Evolutionary conservation across 208 protist genomes (phyloP).

Genomic region (Wallacemonas rigidus): DNA sequence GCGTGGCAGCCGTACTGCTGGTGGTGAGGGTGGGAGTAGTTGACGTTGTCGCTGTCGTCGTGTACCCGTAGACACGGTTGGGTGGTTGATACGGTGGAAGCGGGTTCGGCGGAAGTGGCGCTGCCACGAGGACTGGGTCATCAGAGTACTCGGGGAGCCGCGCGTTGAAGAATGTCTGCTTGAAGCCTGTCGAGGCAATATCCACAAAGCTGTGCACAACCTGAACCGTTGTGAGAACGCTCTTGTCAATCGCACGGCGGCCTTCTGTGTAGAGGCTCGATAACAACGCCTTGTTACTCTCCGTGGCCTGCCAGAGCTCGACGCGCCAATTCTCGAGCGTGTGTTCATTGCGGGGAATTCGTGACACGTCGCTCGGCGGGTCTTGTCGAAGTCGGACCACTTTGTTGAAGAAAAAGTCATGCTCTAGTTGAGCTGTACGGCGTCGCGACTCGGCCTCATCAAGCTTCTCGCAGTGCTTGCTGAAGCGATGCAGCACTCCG

Average conservation of each 20-base stretch:
- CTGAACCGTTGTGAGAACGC: conserved; percentile 55
- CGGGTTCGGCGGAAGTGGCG: conserved; percentile 52
- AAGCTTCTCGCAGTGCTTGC: conserved; percentile 46
- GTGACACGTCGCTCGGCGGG: conserved; percentile 61
- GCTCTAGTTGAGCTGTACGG: conserved; percentile 67
- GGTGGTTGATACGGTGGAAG: conserved; percentile 34
- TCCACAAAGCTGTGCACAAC: conserved; percentile 62
- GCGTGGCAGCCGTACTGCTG: neutral
- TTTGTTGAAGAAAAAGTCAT: conserved; percentile 82
- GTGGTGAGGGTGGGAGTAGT: neutral
- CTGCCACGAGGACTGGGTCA: conserved; percentile 48
- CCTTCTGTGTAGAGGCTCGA: conserved; percentile 70
- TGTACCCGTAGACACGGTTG: conserved; percentile 2
- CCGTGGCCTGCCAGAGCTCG: conserved; percentile 70
- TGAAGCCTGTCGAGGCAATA: conserved; percentile 44
- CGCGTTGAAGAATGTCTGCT: conserved; percentile 50
- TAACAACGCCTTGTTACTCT: conserved; percentile 56
- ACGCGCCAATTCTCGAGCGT: conserved; percentile 76
- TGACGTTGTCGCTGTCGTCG: neutral
- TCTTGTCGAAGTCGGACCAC: conserved; percentile 54
- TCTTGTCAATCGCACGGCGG: conserved; percentile 56
- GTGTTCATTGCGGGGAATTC: conserved; percentile 78
- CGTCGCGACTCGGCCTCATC: conserved; percentile 51
- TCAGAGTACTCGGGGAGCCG: conserved; percentile 49
- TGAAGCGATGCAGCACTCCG: conserved; percentile 56